Evolutionary conservation across 2,329 filamentous ascomycete genomes (phyloP), one percentile per base, ranked within the genome.

Genomic region (Aspergillus clavatus): DNA sequence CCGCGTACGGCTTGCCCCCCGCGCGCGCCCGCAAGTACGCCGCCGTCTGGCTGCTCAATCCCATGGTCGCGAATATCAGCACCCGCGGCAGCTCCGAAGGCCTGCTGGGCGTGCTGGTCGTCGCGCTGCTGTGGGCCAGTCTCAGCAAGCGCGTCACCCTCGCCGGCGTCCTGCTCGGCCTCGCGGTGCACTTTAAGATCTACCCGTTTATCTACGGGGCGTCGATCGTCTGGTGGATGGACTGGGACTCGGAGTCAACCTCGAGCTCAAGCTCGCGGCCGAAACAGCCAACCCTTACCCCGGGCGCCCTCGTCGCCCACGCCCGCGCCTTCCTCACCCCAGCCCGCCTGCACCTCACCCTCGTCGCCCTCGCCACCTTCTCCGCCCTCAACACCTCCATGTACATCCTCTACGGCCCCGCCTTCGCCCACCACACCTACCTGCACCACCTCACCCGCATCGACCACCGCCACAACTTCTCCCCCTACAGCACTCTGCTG

Each of bases 381-480:
- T 69, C 80, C 52, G 71, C 66, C 2, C 74, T 97, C 37, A 97
- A 96, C 60, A 37, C 78, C 7, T 62, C 78, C 60, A 97, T 97
- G 91, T 94, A 87, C 65, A 67, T 69, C 11, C 72, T 85, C 41
- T 94, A 97, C 63, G 89, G 87, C 35, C 71, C 70, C 48, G 83
- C 86, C 0, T 98, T 97, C 70, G 67, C 97, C 23, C 77, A 86
- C 47, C 89, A 98, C 67, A 97, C 89, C 29, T 98, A 86, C 71
- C 78, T 95, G 47, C 90, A 98, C 71, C 93, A 98, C 67, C 75
- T 97, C 50, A 89, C 85, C 4, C 86, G 93, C 48, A 85, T 95
- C 66, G 93, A 98, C 65, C 93, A 98, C 69, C 85, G 93, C 11
- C 93, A 98, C 72, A 98, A 98, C 72, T 98, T 98, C 72, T 96